Conservation (phyloP, 2,329 filamentous ascomycete genomes). For the Aspergillus puulaauensis region DNA sequence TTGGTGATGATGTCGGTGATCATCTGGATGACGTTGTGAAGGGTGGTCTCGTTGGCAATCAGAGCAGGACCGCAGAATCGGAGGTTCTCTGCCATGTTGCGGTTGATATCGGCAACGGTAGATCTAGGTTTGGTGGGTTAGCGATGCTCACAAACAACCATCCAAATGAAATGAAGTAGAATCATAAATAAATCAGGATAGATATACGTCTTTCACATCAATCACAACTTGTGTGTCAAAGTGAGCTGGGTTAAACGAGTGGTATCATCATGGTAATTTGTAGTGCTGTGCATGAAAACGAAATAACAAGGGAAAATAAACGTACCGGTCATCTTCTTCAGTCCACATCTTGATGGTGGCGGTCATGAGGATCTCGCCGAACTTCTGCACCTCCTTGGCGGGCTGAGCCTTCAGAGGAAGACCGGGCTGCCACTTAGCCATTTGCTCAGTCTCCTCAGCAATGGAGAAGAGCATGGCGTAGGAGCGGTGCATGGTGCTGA, state of each 20-base stretch:
- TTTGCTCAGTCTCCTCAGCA: slow-evolving; percentile 74
- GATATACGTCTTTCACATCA: slow-evolving; percentile 80
- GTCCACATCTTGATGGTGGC: slow-evolving; percentile 83
- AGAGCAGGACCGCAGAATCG: slow-evolving; percentile 88
- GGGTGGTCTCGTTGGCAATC: slow-evolving; percentile 68
- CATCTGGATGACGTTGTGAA: slow-evolving; percentile 74
- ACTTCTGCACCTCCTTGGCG: slow-evolving; percentile 75
- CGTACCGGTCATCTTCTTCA: slow-evolving; percentile 91
- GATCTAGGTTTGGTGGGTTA: slow-evolving; percentile 59
- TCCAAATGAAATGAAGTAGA: slow-evolving; percentile 34
- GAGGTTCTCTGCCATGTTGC: slow-evolving; percentile 84
- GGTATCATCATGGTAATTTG: slow-evolving; percentile 71
- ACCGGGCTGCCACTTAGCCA: slow-evolving; percentile 83
- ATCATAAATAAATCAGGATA: slow-evolving; percentile 39
- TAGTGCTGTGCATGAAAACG: slow-evolving; percentile 11
- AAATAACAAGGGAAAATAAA: slow-evolving; percentile 35
- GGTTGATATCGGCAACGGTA: slow-evolving; percentile 92
- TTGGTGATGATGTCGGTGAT: slow-evolving; percentile 80
- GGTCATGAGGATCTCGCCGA: slow-evolving; percentile 81
- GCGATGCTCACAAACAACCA: slow-evolving; percentile 26
- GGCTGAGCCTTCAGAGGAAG: slow-evolving; percentile 78
- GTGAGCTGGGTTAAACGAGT: slow-evolving; percentile 97
- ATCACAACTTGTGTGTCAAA: slow-evolving; percentile 83
- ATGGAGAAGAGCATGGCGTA: slow-evolving; percentile 89
- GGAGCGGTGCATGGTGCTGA: slow-evolving; percentile 88